Evolutionary conservation across 305 asterid species (phyloP), one percentile per base, ranked within the genome.

Genomic region (Fraxinus xanthoxyloides): DNA sequence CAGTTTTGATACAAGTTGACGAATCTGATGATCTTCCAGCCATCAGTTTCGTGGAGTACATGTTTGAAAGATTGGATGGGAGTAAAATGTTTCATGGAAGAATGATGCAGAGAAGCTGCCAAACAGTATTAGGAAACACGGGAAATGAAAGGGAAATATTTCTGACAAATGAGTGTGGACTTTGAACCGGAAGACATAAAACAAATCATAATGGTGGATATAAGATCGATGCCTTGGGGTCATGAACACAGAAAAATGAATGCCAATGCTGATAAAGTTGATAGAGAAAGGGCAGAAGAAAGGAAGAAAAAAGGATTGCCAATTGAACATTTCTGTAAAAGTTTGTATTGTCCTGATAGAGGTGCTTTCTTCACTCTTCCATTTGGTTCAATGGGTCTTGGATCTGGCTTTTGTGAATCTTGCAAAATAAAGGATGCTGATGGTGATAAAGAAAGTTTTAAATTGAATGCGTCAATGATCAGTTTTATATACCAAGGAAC

Each of bases 361-460:
- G 98, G 99, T 82, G 98, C 98, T 83, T 96, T 96, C 91, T 90
- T 92, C 85, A 86, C 88, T 77, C 92, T 94, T 77, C 92, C 92
- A 51, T 38, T 61, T 78, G 87, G 80, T 65, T 81, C 81, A 43
- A 81, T 92, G 89, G 98, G 98, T 76, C 95, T 91, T 85, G 98
- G 98, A 63, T 89, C 94, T 81, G 99, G 97, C 72, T 81, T 80
- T 12, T 94, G 99, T 84, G 85, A 90, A 84, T 93, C 95, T 38
- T 96, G 98, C 87, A 81, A 88, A 80, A 76, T 82, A 74, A 87
- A 77, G 54, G 91, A 86, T 78, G 87, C 86, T 90, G 93, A 89
- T 31, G 65, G 8, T 69, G 65, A 82, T 19, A 79, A 19, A 81
- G 95, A 89, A 76, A 84, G 77, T 7, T 92, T 92, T 78, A 76